Evolutionary conservation across 2,329 filamentous ascomycete genomes (phyloP).

Genomic region (Penicillium hesseltinei): DNA sequence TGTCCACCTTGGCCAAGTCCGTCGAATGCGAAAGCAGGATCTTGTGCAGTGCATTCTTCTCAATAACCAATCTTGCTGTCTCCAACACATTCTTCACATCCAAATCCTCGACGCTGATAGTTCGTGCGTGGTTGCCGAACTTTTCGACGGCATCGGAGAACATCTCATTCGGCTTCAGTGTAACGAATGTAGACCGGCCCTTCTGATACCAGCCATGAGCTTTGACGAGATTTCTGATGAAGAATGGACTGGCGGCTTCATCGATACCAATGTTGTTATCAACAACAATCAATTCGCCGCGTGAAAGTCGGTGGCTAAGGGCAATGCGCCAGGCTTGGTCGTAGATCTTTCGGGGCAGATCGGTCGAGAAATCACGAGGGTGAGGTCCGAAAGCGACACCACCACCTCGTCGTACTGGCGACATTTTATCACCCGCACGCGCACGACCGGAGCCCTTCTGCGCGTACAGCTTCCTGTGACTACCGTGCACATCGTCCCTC

Average conservation of each 20-base stretch:
- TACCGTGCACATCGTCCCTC: slow-evolving; percentile 79
- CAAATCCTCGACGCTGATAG: slow-evolving; percentile 71
- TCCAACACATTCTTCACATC: slow-evolving; percentile 95
- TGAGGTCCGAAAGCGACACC: slow-evolving; percentile 88
- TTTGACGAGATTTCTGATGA: slow-evolving; percentile 66
- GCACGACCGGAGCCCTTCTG: slow-evolving; percentile 86
- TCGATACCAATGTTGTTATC: slow-evolving; percentile 72
- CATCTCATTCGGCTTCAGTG: slow-evolving; percentile 57
- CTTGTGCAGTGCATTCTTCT: slow-evolving; percentile 72
- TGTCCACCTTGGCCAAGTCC: slow-evolving; percentile 34
- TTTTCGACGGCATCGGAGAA: slow-evolving; percentile 67
- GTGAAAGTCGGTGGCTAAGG: slow-evolving; percentile 83
- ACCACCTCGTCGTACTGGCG: slow-evolving; percentile 77
- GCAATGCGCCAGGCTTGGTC: slow-evolving; percentile 94
- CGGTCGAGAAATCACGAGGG: slow-evolving; percentile 84
- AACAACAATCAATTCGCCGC: slow-evolving; percentile 82
- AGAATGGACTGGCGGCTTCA: slow-evolving; percentile 51
- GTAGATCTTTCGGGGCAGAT: slow-evolving; percentile 84
- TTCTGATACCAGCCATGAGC: slow-evolving; percentile 68
- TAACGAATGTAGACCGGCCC: slow-evolving; percentile 75
- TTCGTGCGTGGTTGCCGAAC: slow-evolving; percentile 65
- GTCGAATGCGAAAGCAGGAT: slow-evolving; percentile 66
- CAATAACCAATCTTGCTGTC: slow-evolving; percentile 79
- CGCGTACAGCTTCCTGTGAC: slow-evolving; percentile 72
- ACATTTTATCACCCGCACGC: slow-evolving; percentile 76